Evolutionary conservation across 2,329 filamentous ascomycete genomes (phyloP).

Genomic region (Verticillium nonalfalfae): DNA sequence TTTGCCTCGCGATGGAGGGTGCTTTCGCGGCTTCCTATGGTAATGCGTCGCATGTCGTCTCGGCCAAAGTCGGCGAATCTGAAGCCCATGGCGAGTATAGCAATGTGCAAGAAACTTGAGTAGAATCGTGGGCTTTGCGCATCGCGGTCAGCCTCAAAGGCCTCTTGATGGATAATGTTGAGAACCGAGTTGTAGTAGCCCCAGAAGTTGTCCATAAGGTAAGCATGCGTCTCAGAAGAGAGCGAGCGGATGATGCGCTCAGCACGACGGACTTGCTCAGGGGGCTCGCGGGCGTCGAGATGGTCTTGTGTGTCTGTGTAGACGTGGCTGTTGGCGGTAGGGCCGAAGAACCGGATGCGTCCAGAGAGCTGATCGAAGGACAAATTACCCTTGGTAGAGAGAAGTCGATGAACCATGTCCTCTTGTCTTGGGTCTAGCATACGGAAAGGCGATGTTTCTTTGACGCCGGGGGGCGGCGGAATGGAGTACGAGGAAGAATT

Average conservation of each 20-base stretch:
- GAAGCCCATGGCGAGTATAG: slow-evolving; percentile 45
- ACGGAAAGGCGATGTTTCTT: slow-evolving; percentile 25
- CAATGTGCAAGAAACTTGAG: slow-evolving; percentile 44
- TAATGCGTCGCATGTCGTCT: slow-evolving; percentile 40
- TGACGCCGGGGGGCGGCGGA: slow-evolving; percentile 13
- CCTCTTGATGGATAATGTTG: slow-evolving; percentile 40
- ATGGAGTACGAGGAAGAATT: background rate
- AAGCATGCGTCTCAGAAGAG: slow-evolving; percentile 39
- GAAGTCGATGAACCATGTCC: slow-evolving; percentile 38
- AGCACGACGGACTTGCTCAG: slow-evolving; percentile 38
- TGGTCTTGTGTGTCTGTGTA: slow-evolving; percentile 32
- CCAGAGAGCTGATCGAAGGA: slow-evolving; percentile 45
- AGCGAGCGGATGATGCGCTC: slow-evolving; percentile 41
- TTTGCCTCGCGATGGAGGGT: slow-evolving; percentile 47
- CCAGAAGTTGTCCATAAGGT: slow-evolving; percentile 47
- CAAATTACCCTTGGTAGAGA: slow-evolving; percentile 42
- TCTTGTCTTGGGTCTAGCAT: slow-evolving; percentile 35
- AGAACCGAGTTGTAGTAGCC: slow-evolving; percentile 42
- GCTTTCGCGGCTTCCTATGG: slow-evolving; percentile 40
- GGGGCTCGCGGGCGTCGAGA: slow-evolving; percentile 28
- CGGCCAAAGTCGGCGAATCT: slow-evolving; percentile 41
- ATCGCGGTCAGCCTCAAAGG: slow-evolving; percentile 41
- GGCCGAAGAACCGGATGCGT: slow-evolving; percentile 44
- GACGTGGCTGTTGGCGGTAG: slow-evolving; percentile 46
- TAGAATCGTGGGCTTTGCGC: slow-evolving; percentile 41